phyloP scores from a whole-genome alignment of 345 rosid genomes.

The Melaleuca quinquenervia region DNA sequence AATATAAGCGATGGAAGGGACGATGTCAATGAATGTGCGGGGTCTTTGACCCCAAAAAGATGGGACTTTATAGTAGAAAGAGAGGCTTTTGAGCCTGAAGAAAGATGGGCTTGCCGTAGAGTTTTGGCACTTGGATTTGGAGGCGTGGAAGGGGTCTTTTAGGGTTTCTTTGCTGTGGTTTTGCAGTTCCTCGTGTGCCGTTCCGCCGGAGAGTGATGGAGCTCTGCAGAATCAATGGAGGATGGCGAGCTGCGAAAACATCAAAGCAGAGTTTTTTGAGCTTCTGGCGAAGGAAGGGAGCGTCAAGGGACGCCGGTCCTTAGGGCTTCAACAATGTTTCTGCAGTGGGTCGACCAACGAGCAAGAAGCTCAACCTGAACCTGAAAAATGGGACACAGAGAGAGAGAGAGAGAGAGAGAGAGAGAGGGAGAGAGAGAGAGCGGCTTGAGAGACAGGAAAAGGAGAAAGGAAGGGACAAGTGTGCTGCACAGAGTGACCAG shows the following conservation, averaged over 20 bases:
- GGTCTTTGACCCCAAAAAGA: not conserved
- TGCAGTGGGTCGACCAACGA: not conserved
- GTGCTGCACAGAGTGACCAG: conserved; percentile 10
- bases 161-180: not conserved
- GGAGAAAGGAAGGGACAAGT: conserved; percentile 10
- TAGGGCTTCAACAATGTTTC: not conserved
- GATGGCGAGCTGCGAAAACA: not conserved
- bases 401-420: not conserved
- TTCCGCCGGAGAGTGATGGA: not conserved
- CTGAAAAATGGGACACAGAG: not conserved
- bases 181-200: not conserved
- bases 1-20: not conserved
- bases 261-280: not conserved
- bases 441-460: too few species aligned
- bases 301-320: not conserved
- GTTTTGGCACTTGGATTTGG: not conserved
- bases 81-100: not conserved
- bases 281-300: not conserved
- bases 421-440: not conserved
- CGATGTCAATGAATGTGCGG: not conserved
- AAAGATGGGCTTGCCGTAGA: not conserved
- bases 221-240: not conserved
- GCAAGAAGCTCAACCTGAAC: not conserved
- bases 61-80: not conserved
- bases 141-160: not conserved